Evolutionary conservation across 192 early-diverging fungal genomes (phyloP), one percentile per base, ranked within the genome.

Genomic region (Chytriomyces confervae): DNA sequence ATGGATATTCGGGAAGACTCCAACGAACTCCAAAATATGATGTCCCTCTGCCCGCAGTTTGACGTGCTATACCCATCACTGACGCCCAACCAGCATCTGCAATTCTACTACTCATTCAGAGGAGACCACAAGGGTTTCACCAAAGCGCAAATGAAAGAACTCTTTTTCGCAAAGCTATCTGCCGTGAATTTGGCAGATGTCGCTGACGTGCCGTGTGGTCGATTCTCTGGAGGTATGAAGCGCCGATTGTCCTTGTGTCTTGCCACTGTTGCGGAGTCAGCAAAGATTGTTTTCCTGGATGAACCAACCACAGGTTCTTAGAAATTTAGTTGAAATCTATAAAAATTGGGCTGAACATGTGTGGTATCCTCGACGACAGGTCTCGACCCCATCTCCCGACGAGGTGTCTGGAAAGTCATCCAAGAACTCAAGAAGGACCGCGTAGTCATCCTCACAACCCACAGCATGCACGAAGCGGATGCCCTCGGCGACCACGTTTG

Each of bases 401-500:
- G 92, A 36, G 75, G 89, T 27, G 82, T 92, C 1, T 93, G 91
- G 91, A 81, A 77, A 44, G 87, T 84, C 6, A 63, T 93, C 49
- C 84, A 86, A 61, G 81, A 83, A 46, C 84, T 87, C 71, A 92
- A 92, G 76, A 71, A 83, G 18, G 86, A 84, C 61, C 84, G 90
- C 36, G 80, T 88, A 57, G 89, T 89, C 62, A 79, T 84, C 36
- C 67, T 84, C 24, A 71, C 81, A 0, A 93, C 92, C 3, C 92
- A 93, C 73, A 87, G 83, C 11, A 93, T 93, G 92, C 90, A 92
- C 64, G 92, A 93, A 74, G 92, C 92, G 6, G 92, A 89, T 61
- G 81, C 76, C 11, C 62, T 79, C 3, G 77, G 77, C 23, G 77
- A 79, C 49, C 77, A 79, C 50, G 64, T 90, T 57, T 90, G 87